Evolutionary conservation across 2,329 filamentous ascomycete species (phyloP).

Genomic region (Ascochyta rabiei): DNA sequence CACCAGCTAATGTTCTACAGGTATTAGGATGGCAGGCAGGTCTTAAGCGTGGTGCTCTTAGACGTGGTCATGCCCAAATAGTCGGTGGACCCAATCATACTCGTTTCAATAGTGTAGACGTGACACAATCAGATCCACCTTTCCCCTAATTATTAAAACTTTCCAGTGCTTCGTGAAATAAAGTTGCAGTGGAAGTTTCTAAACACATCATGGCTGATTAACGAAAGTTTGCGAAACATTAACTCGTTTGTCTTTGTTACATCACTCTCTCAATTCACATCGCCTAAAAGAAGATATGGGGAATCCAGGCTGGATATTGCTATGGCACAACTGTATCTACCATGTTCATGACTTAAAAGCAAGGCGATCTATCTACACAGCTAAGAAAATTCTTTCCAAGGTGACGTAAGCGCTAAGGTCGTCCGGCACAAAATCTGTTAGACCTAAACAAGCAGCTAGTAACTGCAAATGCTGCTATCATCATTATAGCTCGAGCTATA

Average conservation of each 20-base stretch:
- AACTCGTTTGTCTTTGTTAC: not conserved
- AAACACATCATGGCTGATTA: not conserved
- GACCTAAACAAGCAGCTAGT: not conserved
- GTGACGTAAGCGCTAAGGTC: not conserved
- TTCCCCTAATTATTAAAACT: too few relatives aligned
- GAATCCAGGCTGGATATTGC: not conserved
- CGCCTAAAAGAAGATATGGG: not conserved
- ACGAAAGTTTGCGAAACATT: not conserved
- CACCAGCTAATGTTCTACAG: too few relatives aligned
- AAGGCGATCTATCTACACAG: not conserved
- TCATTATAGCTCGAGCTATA: not conserved
- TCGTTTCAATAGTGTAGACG: too few relatives aligned
- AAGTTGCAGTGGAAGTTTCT: too few relatives aligned
- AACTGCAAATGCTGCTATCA: not conserved
- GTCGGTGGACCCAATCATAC: too few relatives aligned
- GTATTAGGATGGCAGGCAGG: too few relatives aligned
- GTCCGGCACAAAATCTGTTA: not conserved
- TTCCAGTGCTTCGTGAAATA: too few relatives aligned
- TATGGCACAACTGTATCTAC: not conserved
- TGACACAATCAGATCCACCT: too few relatives aligned
- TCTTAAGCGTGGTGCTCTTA: too few relatives aligned
- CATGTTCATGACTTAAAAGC: not conserved
- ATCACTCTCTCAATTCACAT: not conserved
- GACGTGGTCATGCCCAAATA: too few relatives aligned
- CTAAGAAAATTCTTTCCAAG: not conserved